These are phyloP conservation scores for Pythium apleroticum DNA, from an alignment of 352 stramenopile species.

Conservation along the genomic window DNA sequence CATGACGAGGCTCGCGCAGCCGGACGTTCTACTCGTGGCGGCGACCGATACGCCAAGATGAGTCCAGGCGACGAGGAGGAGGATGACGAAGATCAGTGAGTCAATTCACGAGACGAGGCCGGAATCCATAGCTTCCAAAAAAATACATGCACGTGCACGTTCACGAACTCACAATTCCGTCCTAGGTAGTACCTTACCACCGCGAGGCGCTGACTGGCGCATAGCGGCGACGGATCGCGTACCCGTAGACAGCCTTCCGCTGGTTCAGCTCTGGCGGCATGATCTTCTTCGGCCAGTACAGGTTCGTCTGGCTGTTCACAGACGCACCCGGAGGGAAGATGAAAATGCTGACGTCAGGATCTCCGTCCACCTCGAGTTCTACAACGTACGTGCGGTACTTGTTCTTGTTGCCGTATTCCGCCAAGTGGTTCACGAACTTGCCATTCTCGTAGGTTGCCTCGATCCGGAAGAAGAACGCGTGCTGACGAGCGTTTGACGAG, in stretches of 20 bases:
- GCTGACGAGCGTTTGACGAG: constrained; percentile 40
- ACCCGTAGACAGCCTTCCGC: constrained; percentile 62
- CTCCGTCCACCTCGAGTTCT: constrained; percentile 38
- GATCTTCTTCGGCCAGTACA: constrained; percentile 61
- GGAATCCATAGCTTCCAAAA: background rate
- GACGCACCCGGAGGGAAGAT: constrained; percentile 70
- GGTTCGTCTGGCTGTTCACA: constrained; percentile 74
- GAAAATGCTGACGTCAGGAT: constrained; percentile 52
- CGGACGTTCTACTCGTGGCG: constrained; percentile 13
- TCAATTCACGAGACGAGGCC: background rate
- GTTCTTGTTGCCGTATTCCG: constrained; percentile 73
- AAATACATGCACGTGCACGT: background rate
- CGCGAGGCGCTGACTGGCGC: background rate
- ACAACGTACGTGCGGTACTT: constrained; percentile 42
- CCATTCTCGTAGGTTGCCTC: constrained; percentile 67
- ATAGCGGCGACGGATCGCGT: constrained; percentile 46
- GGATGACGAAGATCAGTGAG: constrained; percentile 27
- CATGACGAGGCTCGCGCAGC: constrained; percentile 40
- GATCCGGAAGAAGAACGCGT: constrained; percentile 55
- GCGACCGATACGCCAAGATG: constrained; percentile 25
- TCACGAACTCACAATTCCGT: background rate
- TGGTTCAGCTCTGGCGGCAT: constrained; percentile 46
- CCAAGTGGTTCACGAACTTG: constrained; percentile 70
- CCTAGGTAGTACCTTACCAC: background rate
- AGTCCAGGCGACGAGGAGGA: constrained; percentile 33